Percentiles rank a stretch among this genome's conserved stretches.
phyloP scores from a whole-genome alignment of 371 early-diverging fungal genomes.

The Thermomucor indicae-seudaticae region DNA sequence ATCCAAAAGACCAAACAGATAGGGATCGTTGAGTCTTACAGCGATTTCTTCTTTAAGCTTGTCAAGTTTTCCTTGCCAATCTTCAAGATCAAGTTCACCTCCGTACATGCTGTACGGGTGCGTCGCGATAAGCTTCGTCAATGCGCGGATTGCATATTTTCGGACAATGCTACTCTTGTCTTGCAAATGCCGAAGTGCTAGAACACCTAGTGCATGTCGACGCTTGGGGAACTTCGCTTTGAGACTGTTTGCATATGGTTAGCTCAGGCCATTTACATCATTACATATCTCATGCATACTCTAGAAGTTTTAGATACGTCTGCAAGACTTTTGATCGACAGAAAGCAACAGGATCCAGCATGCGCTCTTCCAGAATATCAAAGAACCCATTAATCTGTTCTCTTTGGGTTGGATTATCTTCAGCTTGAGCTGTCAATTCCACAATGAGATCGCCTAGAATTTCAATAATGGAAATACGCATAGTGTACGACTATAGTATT shows the following conservation, averaged over 20 bases:
- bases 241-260: background rate
- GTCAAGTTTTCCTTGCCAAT: constrained; percentile 61
- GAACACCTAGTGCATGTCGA: constrained; percentile 64
- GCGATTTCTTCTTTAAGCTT: constrained; percentile 62
- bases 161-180: constrained; percentile 91
- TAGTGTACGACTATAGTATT: constrained; percentile 64
- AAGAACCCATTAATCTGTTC: constrained; percentile 70
- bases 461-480: constrained; percentile 85
- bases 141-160: constrained; percentile 80
- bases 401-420: constrained; percentile 56
- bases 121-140: constrained; percentile 74
- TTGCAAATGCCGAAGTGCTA: constrained; percentile 75
- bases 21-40: constrained; percentile 20
- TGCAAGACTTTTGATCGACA: constrained; percentile 88
- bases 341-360: constrained; percentile 79
- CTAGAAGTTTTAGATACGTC: constrained; percentile 73
- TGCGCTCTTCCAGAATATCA: constrained; percentile 87
- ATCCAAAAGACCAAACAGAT: background rate
- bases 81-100: constrained; percentile 65
- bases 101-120: constrained; percentile 92
- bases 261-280: background rate
- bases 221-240: constrained; percentile 76
- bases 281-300: constrained; percentile 44
- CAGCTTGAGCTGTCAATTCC: constrained; percentile 53
- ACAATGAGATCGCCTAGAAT: constrained; percentile 80